Conservation (phyloP, 1,284 basidiomycete genomes). For the Leccinum angustisporum region DNA sequence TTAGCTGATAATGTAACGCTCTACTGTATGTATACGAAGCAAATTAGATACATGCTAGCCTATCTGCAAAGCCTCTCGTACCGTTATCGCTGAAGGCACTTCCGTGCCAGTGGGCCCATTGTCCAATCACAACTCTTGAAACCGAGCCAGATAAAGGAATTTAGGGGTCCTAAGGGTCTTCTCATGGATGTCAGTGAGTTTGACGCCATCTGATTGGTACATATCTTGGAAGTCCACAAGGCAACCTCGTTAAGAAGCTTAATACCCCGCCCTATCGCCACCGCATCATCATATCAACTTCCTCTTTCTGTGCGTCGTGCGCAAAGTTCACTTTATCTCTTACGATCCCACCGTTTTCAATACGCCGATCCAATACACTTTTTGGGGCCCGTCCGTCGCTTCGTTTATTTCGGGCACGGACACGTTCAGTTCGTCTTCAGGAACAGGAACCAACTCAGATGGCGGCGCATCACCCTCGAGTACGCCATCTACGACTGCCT, state of each 20-base stretch:
- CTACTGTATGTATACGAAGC: too few relatives aligned
- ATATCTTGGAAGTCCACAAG: constrained; percentile 18
- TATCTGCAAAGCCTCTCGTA: too few relatives aligned
- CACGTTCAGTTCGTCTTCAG: constrained; percentile 13
- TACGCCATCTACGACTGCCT: constrained; percentile 8
- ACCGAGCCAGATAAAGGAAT: too few relatives aligned
- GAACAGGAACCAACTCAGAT: constrained; percentile 48
- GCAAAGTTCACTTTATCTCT: background rate
- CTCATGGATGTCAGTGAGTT: too few relatives aligned
- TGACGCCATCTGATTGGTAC: too few relatives aligned
- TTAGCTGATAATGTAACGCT: too few relatives aligned
- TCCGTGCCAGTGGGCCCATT: too few relatives aligned
- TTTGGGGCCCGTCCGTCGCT: constrained; percentile 53
- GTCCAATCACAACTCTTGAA: too few relatives aligned
- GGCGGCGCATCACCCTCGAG: background rate
- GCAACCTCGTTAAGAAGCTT: constrained; percentile 23
- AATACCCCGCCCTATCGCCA: constrained; percentile 18
- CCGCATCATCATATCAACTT: constrained; percentile 1
- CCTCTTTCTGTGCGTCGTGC: background rate
- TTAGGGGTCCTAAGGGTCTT: too few relatives aligned
- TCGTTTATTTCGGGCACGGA: constrained; percentile 35
- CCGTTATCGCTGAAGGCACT: too few relatives aligned
- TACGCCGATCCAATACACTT: constrained; percentile 40
- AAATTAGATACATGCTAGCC: too few relatives aligned
- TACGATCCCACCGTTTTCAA: constrained; percentile 42